Evolutionary conservation across 2,329 filamentous ascomycete genomes (phyloP), one percentile per base, ranked within the genome.

Genomic region (Colletotrichum sidae): DNA sequence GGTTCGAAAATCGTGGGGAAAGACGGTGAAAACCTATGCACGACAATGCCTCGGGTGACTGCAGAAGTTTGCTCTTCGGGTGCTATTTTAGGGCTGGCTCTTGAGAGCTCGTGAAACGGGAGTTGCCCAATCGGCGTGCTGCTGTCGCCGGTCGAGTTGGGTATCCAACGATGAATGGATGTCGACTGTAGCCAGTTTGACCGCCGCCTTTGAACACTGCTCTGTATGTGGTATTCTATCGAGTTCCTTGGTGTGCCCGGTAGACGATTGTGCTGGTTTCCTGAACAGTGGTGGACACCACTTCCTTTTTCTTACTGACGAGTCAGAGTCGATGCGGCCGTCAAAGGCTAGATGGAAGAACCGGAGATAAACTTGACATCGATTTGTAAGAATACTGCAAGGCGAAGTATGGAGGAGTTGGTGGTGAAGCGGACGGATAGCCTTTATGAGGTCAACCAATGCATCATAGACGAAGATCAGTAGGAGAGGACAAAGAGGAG

Each of bases 381-480:
- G 25, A 25, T 25, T 25, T 25, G 25, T 25, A 25, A 25, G 25
- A 60, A 25, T 13, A 39, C 38, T n/a, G 25, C 12, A 35, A 55
- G 13, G 10, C 35, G 25, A 5, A 25, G 25, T 25, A 25, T 25
- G 3, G 3, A 5, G 25, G 25, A 3, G 17, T 2, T 17, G 25
- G 25, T 25, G 25, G 25, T 25, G 25, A 5, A 25, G 25, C 25
- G 25, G 25, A 25, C 25, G 25, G 25, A 25, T 25, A 25, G 25
- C 4, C 42, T 41, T 57, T 49, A 49, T 63, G 58, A 63, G 53
- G 44, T 66, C 58, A 66, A 63, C 52, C 25, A 57, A 38, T 57
- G 47, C 60, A 66, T 66, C 52, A 63, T 57, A 39, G 33, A 42
- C 34, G 41, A 17, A 39, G 63, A 66, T 66, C 63, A 63, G 47